phyloP scores from a whole-genome alignment of 2,329 filamentous ascomycete species.

The Talaromyces sp. region DNA sequence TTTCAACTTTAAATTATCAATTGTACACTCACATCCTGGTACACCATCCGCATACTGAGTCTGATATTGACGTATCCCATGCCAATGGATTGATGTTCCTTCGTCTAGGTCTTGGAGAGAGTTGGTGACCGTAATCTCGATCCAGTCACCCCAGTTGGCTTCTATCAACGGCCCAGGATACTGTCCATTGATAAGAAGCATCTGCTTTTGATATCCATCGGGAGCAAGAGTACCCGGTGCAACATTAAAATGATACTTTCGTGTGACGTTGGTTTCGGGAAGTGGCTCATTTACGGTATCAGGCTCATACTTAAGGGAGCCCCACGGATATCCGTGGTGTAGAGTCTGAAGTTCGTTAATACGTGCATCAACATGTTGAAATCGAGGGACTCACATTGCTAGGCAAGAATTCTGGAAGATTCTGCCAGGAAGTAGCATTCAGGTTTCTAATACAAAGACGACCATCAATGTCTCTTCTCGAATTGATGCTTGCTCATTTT shows the following conservation, averaged over 20 bases:
- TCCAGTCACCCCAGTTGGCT: conserved; percentile 3
- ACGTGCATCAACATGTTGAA: neutral
- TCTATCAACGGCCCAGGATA: conserved; percentile 2
- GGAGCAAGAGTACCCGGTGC: conserved; percentile 1
- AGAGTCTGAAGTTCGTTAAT: conserved; percentile 1
- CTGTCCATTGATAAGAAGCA: conserved; percentile 2
- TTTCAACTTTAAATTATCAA: neutral
- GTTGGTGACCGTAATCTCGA: conserved; percentile 1
- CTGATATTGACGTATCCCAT: neutral
- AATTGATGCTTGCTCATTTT: neutral
- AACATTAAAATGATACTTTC: neutral
- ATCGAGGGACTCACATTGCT: neutral
- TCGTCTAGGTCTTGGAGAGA: neutral
- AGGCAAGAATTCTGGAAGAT: conserved; percentile 2
- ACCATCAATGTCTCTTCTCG: neutral
- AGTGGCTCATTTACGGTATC: neutral
- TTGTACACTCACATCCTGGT: conserved; percentile 24
- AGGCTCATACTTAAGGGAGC: neutral
- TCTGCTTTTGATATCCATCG: neutral
- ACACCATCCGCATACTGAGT: conserved; percentile 48
- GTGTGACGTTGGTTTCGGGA: neutral
- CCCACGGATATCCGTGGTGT: neutral
- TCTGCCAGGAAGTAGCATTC: neutral
- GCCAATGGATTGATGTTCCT: neutral
- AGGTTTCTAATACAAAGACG: neutral